Evolutionary conservation across 257 asterid species (phyloP).

Genomic region (Orobanche coerulescens): DNA sequence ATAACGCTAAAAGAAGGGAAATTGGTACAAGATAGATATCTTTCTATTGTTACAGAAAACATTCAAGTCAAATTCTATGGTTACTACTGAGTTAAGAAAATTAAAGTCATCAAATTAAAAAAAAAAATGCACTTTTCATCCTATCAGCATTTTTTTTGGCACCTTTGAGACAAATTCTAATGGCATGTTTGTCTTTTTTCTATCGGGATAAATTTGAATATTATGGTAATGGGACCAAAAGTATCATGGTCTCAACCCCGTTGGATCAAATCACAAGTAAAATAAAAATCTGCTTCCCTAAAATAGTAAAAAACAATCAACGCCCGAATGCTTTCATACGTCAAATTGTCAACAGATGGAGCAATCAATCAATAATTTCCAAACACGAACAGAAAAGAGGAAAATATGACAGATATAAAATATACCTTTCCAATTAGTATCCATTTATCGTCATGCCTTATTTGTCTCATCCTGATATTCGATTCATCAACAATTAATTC

Average conservation of each 20-base stretch:
- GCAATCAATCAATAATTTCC: background rate
- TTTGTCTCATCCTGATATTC: slow-evolving; percentile 48
- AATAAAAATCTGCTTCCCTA: background rate
- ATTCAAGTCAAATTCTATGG: background rate
- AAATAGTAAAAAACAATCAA: too few relatives aligned
- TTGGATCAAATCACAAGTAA: too few relatives aligned
- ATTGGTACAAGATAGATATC: background rate
- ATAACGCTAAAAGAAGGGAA: background rate
- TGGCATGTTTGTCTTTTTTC: too few relatives aligned
- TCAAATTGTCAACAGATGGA: background rate
- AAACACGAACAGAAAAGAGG: background rate
- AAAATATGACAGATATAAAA: background rate
- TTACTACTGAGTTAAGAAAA: background rate
- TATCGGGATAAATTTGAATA: too few relatives aligned
- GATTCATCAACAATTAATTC: slow-evolving; percentile 38
- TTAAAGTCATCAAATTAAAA: too few relatives aligned
- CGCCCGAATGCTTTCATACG: too few relatives aligned
- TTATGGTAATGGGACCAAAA: too few relatives aligned
- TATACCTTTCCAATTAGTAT: slow-evolving; percentile 47
- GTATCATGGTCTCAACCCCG: too few relatives aligned
- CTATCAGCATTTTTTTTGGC: too few relatives aligned
- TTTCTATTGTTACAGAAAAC: background rate
- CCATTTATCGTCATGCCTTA: slow-evolving; percentile 63
- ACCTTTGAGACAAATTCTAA: too few relatives aligned
- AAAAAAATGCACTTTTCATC: too few relatives aligned